These are phyloP conservation scores for Neofusicoccum kwambonambiense DNA, from an alignment of 2,329 filamentous ascomycete species.

Conservation along the genomic window DNA sequence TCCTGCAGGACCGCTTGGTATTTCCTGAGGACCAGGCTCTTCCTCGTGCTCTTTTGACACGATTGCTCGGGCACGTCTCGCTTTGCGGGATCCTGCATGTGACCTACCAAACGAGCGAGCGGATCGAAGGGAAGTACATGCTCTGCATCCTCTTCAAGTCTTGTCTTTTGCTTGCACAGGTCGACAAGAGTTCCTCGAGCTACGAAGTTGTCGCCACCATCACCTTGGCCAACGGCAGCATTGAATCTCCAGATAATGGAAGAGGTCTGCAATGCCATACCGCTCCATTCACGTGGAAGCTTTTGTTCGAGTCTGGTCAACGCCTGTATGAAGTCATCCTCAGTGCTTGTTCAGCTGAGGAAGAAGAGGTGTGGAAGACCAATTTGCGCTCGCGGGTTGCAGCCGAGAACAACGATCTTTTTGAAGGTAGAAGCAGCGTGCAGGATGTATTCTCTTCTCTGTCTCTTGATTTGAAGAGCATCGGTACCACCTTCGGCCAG, in stretches of 20 bases:
- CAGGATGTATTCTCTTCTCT: conserved; percentile 62
- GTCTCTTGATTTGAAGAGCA: conserved; percentile 66
- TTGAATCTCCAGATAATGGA: conserved; percentile 74
- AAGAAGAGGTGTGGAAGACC: conserved; percentile 77
- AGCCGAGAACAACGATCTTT: conserved; percentile 51
- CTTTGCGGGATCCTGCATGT: conserved; percentile 82
- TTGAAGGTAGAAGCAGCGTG: conserved; percentile 48
- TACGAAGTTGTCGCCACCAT: conserved; percentile 77
- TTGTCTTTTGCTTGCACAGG: conserved; percentile 72
- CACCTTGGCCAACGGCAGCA: conserved; percentile 60
- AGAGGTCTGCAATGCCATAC: conserved; percentile 83
- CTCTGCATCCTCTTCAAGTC: conserved; percentile 81
- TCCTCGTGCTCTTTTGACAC: conserved; percentile 52
- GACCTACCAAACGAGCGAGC: conserved; percentile 71
- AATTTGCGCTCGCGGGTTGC: conserved; percentile 58
- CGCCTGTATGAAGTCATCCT: conserved; percentile 81
- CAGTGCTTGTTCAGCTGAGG: conserved; percentile 77
- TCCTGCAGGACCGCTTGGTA: conserved; percentile 76
- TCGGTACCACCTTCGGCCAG: conserved; percentile 74
- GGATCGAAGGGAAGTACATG: conserved; percentile 76
- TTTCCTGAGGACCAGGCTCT: conserved; percentile 60
- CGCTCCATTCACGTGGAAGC: conserved; percentile 86
- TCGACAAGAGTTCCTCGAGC: conserved; percentile 61
- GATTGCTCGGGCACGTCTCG: conserved; percentile 74
- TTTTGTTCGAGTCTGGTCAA: conserved; percentile 75